Evolutionary conservation across 495 filamentous ascomycete species (phyloP).

Genomic region (Echria macrotheca): DNA sequence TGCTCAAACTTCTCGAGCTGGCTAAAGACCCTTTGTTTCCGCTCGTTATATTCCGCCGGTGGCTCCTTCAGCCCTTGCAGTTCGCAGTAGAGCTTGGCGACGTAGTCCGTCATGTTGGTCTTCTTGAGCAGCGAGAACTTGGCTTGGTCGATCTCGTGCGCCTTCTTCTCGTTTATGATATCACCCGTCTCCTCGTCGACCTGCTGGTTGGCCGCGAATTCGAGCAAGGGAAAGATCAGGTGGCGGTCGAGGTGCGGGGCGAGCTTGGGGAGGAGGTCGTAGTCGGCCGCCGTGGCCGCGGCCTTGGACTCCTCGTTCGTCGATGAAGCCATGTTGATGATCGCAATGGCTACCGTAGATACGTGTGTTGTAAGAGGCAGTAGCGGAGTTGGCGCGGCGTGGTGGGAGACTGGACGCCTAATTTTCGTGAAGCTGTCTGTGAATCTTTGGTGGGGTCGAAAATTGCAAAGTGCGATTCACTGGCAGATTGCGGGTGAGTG

Average conservation of each 20-base stretch:
- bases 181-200: conserved; percentile 50
- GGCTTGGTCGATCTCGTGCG: conserved; percentile 66
- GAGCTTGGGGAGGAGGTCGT: conserved; percentile 83
- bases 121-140: conserved; percentile 90
- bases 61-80: conserved; percentile 72
- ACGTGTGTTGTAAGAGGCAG: not conserved
- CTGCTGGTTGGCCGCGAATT: conserved; percentile 61
- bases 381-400: not conserved
- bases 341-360: not conserved
- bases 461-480: conserved; percentile 27
- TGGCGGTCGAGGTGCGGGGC: conserved; percentile 93
- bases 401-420: conserved; percentile 9
- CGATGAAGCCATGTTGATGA: conserved; percentile 24
- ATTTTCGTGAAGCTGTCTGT: conserved; percentile 25
- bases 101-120: conserved; percentile 98
- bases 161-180: conserved; percentile 47
- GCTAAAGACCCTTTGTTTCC: conserved; percentile 81
- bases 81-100: conserved; percentile 80
- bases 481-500: conserved; percentile 13
- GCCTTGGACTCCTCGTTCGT: conserved; percentile 56
- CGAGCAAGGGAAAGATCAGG: conserved; percentile 87
- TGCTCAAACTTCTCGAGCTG: conserved; percentile 74
- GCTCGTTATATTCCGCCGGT: conserved; percentile 79
- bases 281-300: conserved; percentile 47
- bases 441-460: conserved; percentile 35